A percentile compares a stretch with the other conserved stretches of the same genome.
Evolutionary conservation across 208 protist genomes (phyloP).

Genomic region (Leishmania amazonensis): DNA sequence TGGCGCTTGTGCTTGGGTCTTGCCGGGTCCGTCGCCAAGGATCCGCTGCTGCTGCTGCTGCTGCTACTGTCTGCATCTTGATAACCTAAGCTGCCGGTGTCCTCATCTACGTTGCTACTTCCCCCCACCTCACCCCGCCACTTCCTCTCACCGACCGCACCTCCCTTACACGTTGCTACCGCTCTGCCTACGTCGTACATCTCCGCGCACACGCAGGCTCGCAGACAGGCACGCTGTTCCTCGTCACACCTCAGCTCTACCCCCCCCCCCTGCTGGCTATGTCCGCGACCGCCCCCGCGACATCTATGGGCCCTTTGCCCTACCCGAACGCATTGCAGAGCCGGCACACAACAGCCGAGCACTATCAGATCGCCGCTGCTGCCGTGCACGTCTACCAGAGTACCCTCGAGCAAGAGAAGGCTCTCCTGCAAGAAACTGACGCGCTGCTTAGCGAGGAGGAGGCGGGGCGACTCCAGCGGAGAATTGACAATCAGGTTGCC

Average conservation of each 20-base stretch:
- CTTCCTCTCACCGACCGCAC: not conserved
- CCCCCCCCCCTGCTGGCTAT: not conserved
- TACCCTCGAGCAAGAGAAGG: constrained; percentile 5
- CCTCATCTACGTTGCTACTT: not conserved
- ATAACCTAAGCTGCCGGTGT: not conserved
- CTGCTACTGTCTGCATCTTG: not conserved
- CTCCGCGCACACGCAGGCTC: not conserved
- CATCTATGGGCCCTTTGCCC: constrained; percentile 20
- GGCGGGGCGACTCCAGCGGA: constrained; percentile 13
- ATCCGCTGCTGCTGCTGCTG: not conserved
- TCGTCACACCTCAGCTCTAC: not conserved
- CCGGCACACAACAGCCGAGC: constrained; percentile 33
- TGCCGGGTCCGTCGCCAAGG: not conserved
- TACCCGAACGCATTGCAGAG: constrained; percentile 62
- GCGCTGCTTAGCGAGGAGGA: constrained; percentile 29
- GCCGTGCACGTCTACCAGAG: constrained; percentile 20
- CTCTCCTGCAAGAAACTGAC: constrained; percentile 14
- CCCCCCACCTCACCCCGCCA: not conserved
- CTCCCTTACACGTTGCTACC: not conserved
- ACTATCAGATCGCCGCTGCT: constrained; percentile 21
- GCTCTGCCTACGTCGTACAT: not conserved
- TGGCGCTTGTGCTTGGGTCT: not conserved
- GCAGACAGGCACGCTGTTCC: not conserved
- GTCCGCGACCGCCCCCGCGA: constrained; percentile 2
- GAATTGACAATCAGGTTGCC: constrained; percentile 7